Base-by-base conservation (phyloP, 192 early-diverging fungal species). In the Backusella liffmaniae region DNA sequence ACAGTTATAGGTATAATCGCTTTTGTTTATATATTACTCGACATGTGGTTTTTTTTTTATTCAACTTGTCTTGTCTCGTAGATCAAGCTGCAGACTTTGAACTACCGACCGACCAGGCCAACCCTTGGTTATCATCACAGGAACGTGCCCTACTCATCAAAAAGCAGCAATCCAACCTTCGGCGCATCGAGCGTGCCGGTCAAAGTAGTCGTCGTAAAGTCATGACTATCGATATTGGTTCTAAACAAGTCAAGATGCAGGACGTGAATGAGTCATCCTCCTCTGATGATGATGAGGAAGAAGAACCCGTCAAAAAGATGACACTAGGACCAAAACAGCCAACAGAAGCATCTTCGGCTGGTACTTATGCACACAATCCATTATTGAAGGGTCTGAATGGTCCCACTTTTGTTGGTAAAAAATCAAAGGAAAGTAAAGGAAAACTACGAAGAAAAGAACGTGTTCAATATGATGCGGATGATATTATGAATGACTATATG, bases 31-130 rank as follows among this genome's bases (percentile, higher is more conserved):
- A 51, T 36, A 7, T 72, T 26, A 21, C 30, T 15, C 15, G 62
- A 29, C 2, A 18, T 81, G 15, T n/a, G n/a, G n/a, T 51, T 56
- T 59, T 26, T 21, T 21, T 46, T 16, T 10, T 39, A 39, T 10
- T 39, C 9, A 39, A 72, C 13, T 35, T 59, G 26, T 4, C 12
- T 13, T 12, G 26, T 59, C 15, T 13, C 3, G 4, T 59, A 81
- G 88, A 89, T 75, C 83, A 87, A 79, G 86, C 86, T 0, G 79
- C 86, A 4, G 88, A 89, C 59, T 87, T 86, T 77, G 79, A 80
- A n/a, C 71, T 89, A 5, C 88, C 88, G 49, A 82, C 81, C 3
- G 88, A 89, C 80, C 82, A 86, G 5, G 72, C 80, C 21, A 89
- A 86, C 32, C 72, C 81, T 10, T 89, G 88, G 88, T 26, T 85